Evolutionary conservation across 2,329 filamentous ascomycete species (phyloP), one percentile per base, ranked within the genome.

Genomic region (Fusarium poae): DNA sequence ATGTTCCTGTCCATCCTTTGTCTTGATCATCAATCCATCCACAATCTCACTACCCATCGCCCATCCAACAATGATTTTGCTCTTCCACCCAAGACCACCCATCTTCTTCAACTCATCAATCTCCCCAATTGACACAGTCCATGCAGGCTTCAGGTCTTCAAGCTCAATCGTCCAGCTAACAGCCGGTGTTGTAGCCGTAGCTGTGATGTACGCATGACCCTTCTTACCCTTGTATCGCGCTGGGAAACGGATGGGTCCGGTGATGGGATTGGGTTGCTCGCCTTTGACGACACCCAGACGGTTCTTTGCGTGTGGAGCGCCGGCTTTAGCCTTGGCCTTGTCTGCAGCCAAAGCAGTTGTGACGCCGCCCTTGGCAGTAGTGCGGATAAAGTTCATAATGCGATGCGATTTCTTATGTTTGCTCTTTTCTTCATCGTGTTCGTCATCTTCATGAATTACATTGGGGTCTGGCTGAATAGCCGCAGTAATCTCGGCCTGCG

Each of bases 1-100:
- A 62, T 84, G 86, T 52, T 80, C 82, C 18, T 85, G 79, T 0
- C 90, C 87, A 16, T 79, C 79, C 55, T 82, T 82, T n/a, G 88
- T 88, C 27, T 82, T 81, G 67, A 95, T 87, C 68, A 92, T 84
- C 68, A 97, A 71, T 0, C 92, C 92, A 80, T 96, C 93, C 0
- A 90, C 88, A 30, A 96, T 88, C 77, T 94, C 89, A 48, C 89
- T 84, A 1, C 88, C 86, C 73, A 93, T 85, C 1, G 91, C 89
- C 92, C 93, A 93, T 0, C 92, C 92, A 1, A 96, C 91, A 3
- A 96, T 85, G 50, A 96, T 80, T 81, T 93, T 95, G 2, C 89
- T 89, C 79, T 96, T 97, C 92, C 92, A 97, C 0, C 92, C 92
- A 35, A 94, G 83, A 0, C 93, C 93, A 6, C 93, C 92, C 3